Evolutionary conservation across 2,329 filamentous ascomycete species (phyloP), one percentile per base, ranked within the genome.

Genomic region (Fusarium sp.): DNA sequence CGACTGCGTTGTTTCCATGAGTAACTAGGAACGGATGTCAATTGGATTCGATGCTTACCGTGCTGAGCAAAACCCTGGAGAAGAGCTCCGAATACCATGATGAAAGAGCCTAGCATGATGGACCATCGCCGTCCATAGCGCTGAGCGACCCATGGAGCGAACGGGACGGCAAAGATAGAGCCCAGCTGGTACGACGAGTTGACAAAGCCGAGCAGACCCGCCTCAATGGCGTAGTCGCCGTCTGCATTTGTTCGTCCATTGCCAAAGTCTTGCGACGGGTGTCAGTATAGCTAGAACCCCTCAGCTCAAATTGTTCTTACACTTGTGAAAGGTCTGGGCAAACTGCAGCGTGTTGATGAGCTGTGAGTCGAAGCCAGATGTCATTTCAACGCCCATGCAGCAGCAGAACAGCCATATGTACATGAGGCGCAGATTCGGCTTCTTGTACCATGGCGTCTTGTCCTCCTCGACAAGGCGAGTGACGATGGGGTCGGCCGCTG

Each of bases 301-400:
- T 9, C n/a, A 28, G 28, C 6, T 6, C 11, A 31, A 15, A 23
- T 16, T 13, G 8, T 18, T 4, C 34, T 36, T 72, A 80, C 81
- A 83, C n/a, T 77, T 70, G 50, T 81, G 77, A 75, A 80, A 83
- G 6, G 75, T 70, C 40, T 75, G 72, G 23, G 80, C 76, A 62
- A 83, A 80, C 60, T 83, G 82, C 1, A 83, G 73, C 0, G 80
- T 81, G 66, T 82, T 83, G 72, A 78, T 78, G n/a, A 78, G 68
- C 58, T 78, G 85, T 4, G 83, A 85, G 71, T 89, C 87, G 57
- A 88, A 89, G 0, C 87, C 86, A 4, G 84, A 87, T 0, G 87
- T 88, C 65, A 87, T 86, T 75, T 89, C 87, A 18, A 89, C 85
- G 55, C 86, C 86, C 76, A 88, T 84, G 72, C 84, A 87, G 48